These are phyloP conservation scores for Oryza officinalis DNA, from an alignment of 176 grass and related monocot genomes.

Conservation along the genomic window DNA sequence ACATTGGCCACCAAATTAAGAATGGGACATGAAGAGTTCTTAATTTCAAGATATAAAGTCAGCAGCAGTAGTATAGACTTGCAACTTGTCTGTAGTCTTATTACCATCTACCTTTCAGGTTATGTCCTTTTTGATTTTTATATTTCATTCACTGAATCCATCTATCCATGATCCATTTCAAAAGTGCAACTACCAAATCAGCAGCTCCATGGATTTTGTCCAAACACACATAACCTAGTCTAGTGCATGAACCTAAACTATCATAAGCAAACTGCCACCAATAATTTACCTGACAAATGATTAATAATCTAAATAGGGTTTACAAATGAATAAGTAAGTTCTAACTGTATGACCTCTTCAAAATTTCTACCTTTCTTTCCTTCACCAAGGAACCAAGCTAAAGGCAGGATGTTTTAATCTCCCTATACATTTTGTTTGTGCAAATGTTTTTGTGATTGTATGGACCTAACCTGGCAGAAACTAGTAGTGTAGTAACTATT, in stretches of 20 bases:
- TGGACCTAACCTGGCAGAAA: constrained; percentile 46
- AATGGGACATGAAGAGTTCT: background rate
- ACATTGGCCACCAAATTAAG: constrained; percentile 16
- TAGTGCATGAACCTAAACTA: constrained; percentile 16
- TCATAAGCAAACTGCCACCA: background rate
- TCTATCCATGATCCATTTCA: background rate
- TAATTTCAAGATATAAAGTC: constrained; percentile 34
- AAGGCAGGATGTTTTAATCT: constrained; percentile 35
- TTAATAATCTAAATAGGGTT: constrained; percentile 32
- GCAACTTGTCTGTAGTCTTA: background rate
- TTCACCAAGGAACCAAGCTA: constrained; percentile 28
- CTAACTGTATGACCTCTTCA: constrained; percentile 39
- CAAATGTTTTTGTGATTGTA: constrained; percentile 43
- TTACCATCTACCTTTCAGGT: constrained; percentile 14
- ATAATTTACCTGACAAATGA: constrained; percentile 28
- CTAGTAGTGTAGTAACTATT: constrained; percentile 34
- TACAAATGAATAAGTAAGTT: constrained; percentile 39
- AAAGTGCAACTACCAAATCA: constrained; percentile 26
- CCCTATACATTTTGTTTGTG: constrained; percentile 50
- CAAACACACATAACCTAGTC: background rate
- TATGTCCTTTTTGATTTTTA: constrained; percentile 3
- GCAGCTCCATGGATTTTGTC: background rate
- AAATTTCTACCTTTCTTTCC: constrained; percentile 37
- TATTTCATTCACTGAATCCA: constrained; percentile 24
- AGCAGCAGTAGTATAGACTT: constrained; percentile 30